Evolutionary conservation across 1,284 basidiomycete species (phyloP).

Genomic region (Cystodermella granulosa): DNA sequence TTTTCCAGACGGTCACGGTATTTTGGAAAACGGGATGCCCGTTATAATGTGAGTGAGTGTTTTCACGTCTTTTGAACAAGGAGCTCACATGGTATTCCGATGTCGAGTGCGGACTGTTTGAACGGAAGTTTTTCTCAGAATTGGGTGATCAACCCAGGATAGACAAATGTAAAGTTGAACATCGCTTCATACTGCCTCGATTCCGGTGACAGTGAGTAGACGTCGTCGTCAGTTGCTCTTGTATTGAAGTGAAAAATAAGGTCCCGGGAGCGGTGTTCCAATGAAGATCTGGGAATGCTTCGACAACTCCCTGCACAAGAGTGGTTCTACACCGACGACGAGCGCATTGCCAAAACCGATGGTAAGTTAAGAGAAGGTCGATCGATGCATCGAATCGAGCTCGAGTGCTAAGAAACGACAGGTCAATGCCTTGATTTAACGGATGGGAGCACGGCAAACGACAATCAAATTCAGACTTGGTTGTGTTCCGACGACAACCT

Average conservation of each 20-base stretch:
- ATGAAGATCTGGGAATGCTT: conserved; percentile 21
- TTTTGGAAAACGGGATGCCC: conserved; percentile 23
- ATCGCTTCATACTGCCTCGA: conserved; percentile 24
- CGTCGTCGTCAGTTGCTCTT: neutral
- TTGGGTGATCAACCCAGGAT: conserved; percentile 21
- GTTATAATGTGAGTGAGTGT: conserved; percentile 22
- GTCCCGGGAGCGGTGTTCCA: conserved; percentile 14
- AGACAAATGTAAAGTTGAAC: conserved; percentile 17
- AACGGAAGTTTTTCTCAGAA: conserved; percentile 20
- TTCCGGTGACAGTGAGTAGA: conserved; percentile 11
- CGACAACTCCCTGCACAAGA: conserved; percentile 16
- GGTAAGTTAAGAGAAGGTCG: conserved; percentile 21
- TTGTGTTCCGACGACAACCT: conserved; percentile 10
- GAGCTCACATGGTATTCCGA: neutral
- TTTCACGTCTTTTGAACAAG: neutral
- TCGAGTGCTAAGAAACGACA: neutral
- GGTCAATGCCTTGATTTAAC: conserved; percentile 17
- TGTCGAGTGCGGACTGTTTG: conserved; percentile 19
- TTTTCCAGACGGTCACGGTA: no score
- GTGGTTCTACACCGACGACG: conserved; percentile 28
- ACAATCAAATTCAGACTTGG: conserved; percentile 15
- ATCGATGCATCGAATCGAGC: neutral
- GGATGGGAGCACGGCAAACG: conserved; percentile 11
- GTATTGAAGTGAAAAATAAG: conserved; percentile 17
- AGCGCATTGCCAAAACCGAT: conserved; percentile 11